Percentiles rank a stretch among this genome's conserved stretches.
Evolutionary conservation across 306 rosid species (phyloP).

Genomic region (Crotalaria pallida): DNA sequence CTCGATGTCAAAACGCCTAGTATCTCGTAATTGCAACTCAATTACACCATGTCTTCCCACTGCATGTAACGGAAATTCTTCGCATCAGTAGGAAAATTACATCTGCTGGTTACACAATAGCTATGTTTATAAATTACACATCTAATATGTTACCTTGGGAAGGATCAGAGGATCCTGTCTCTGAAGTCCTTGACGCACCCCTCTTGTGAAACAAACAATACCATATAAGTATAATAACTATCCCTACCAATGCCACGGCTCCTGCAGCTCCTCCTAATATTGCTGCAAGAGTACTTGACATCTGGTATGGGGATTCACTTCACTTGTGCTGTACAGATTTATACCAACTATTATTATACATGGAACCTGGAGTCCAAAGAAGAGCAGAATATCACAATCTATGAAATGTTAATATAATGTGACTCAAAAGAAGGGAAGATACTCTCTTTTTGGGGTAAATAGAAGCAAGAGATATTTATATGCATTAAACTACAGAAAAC

Average conservation of each 20-base stretch:
- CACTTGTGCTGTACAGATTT: conserved; percentile 47
- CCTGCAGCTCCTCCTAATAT: conserved; percentile 93
- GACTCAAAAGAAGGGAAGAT: conserved; percentile 13
- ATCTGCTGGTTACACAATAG: neutral
- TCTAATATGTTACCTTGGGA: conserved; percentile 63
- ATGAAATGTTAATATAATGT: conserved; percentile 16
- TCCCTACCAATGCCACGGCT: conserved; percentile 88
- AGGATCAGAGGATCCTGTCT: conserved; percentile 93
- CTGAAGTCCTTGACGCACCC: conserved; percentile 65
- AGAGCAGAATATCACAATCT: conserved; percentile 33
- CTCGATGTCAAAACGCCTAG: conserved; percentile 61
- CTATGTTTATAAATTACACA: neutral
- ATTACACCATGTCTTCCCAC: conserved; percentile 58
- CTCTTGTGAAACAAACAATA: conserved; percentile 45
- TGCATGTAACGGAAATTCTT: conserved; percentile 25
- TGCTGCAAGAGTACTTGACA: conserved; percentile 93
- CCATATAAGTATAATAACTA: conserved; percentile 53
- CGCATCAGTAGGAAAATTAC: neutral
- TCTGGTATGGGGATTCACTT: conserved; percentile 57
- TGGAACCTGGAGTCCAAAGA: conserved; percentile 51
- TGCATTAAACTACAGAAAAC: neutral
- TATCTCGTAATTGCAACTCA: conserved; percentile 49
- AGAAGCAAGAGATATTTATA: neutral
- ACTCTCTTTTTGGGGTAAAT: neutral
- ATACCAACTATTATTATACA: conserved; percentile 33